Conservation (phyloP, 768 basidiomycete genomes). For the Termitomyces sp. region DNA sequence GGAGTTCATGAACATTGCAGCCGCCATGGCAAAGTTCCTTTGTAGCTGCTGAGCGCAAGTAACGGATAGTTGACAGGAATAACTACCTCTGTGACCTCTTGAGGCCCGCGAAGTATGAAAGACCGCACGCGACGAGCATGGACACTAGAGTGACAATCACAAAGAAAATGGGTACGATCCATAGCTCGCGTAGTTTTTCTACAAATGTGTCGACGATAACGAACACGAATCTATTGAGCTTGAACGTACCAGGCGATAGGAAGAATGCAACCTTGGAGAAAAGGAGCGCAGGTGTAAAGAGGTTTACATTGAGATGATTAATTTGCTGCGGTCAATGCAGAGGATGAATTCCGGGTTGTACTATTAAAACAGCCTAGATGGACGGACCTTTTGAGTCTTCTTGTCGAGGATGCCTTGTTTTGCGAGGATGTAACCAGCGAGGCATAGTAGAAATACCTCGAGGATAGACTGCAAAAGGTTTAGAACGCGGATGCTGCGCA, state of each 20-base stretch:
- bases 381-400: conserved; percentile 74
- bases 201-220: neutral
- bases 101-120: conserved; percentile 62
- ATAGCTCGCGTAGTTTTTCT: conserved; percentile 78
- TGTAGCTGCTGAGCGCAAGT: neutral
- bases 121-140: conserved; percentile 55
- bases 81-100: conserved; percentile 71
- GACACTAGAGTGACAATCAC: conserved; percentile 68
- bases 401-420: conserved; percentile 80
- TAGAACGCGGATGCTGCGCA: neutral
- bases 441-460: conserved; percentile 82
- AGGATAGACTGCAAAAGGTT: conserved; percentile 66
- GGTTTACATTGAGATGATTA: conserved; percentile 77
- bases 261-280: conserved; percentile 97
- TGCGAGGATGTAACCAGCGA: conserved; percentile 81
- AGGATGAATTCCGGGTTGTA: no score
- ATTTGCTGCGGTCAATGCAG: conserved; percentile 58
- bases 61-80: neutral
- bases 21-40: conserved; percentile 76
- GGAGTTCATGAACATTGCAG: conserved; percentile 89
- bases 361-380: neutral
- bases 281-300: conserved; percentile 84
- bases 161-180: conserved; percentile 86
- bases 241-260: conserved; percentile 60
- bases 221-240: no score